phyloP scores from a whole-genome alignment of 2,329 filamentous ascomycete genomes.

The Zasmidium cellare region DNA sequence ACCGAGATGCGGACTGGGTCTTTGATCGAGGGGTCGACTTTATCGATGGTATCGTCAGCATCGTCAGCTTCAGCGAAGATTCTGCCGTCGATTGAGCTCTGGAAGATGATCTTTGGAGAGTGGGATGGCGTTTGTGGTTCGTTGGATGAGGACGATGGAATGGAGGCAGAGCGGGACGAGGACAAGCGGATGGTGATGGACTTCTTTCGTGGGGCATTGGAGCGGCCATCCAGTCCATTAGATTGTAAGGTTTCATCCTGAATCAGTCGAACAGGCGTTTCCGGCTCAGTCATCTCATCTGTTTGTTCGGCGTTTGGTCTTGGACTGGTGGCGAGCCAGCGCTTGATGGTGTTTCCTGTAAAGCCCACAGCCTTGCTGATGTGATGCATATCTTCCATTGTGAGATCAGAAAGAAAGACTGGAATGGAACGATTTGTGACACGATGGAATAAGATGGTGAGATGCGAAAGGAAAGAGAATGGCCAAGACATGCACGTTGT shows the following conservation, averaged over 20 bases:
- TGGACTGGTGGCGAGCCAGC: not conserved
- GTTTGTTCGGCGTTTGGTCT: not conserved
- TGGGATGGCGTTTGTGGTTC: not conserved
- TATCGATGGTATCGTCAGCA: not conserved
- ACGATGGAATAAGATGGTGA: not conserved
- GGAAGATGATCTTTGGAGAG: not conserved
- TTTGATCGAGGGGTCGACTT: not conserved
- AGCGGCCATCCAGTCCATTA: too few relatives aligned
- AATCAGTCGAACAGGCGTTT: not conserved
- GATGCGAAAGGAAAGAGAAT: not conserved
- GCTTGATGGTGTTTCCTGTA: not conserved
- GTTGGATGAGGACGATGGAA: not conserved
- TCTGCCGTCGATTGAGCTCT: not conserved
- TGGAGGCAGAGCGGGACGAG: not conserved
- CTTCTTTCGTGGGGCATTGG: not conserved
- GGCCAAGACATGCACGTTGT: not conserved
- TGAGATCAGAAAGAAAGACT: not conserved
- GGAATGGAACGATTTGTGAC: not conserved
- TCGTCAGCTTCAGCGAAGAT: not conserved
- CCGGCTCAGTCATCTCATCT: not conserved
- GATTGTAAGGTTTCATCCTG: too few relatives aligned
- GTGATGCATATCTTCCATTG: not conserved
- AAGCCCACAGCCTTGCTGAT: not conserved
- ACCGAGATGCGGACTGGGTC: not conserved
- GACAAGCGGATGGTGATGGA: not conserved